Percentiles rank a stretch among this genome's conserved stretches.
These are phyloP conservation scores for Cyberlindnera petersonii DNA, from an alignment of 805 yeast genomes.

Conservation along the genomic window DNA sequence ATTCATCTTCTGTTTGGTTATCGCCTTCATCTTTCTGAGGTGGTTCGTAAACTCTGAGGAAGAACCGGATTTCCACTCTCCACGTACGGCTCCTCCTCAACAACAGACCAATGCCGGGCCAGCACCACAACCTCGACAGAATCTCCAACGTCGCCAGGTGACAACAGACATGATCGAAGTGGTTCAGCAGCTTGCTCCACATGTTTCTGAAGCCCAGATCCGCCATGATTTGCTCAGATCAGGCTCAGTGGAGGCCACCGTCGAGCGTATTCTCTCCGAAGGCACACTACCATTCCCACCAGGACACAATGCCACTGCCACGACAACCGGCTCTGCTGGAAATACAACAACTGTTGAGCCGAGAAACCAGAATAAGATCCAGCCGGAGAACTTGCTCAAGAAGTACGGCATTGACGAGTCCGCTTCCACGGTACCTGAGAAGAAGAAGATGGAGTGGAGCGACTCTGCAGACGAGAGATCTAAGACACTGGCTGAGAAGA, in stretches of 20 bases:
- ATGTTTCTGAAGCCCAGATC: constrained; percentile 64
- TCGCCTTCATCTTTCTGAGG: constrained; percentile 56
- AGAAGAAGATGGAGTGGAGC: constrained; percentile 36
- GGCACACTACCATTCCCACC: constrained; percentile 60
- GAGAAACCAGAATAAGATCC: constrained; percentile 25
- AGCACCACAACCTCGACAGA: neutral
- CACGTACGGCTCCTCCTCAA: constrained; percentile 3
- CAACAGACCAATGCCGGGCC: neutral
- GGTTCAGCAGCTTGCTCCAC: constrained; percentile 80
- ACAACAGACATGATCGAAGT: constrained; percentile 77
- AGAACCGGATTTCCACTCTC: constrained; percentile 13
- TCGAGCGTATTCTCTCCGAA: constrained; percentile 62
- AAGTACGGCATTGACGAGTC: constrained; percentile 39
- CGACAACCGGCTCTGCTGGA: constrained; percentile 12
- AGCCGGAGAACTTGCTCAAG: constrained; percentile 34
- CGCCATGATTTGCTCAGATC: constrained; percentile 67
- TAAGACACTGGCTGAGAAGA: constrained; percentile 42
- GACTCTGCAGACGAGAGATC: constrained; percentile 40
- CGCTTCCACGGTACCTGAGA: constrained; percentile 3
- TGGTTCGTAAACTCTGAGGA: constrained; percentile 63
- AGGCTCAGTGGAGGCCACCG: constrained; percentile 78
- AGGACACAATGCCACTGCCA: constrained; percentile 25
- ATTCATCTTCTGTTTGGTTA: constrained; percentile 43
- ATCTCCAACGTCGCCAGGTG: constrained; percentile 37
- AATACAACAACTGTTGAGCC: constrained; percentile 4